phyloP scores from a whole-genome alignment of 495 filamentous ascomycete species.

The Daldinia vernicosa region DNA sequence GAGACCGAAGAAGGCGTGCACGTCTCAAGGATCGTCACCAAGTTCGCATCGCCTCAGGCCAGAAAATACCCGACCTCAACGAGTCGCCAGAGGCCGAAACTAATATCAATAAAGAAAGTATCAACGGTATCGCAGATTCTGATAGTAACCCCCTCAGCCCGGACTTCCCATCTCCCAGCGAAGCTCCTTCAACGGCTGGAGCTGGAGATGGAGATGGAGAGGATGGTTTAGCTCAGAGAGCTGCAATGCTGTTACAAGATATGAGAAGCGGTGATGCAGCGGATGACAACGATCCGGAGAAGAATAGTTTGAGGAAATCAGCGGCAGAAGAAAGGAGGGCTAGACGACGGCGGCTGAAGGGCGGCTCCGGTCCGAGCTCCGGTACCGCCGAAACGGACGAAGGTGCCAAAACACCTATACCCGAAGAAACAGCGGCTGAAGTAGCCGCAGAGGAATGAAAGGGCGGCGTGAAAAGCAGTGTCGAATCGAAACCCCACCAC shows the following conservation, averaged over 20 bases:
- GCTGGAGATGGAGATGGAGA: slow-evolving; percentile 70
- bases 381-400: slow-evolving; percentile 34
- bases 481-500: not conserved
- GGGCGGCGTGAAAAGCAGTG: not conserved
- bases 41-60: slow-evolving; percentile 87
- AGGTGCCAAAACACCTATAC: slow-evolving; percentile 27
- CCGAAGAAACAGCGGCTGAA: slow-evolving; percentile 28
- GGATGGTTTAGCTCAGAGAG: slow-evolving; percentile 81
- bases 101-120: slow-evolving; percentile 35
- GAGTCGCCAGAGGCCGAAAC: slow-evolving; percentile 61
- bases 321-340: slow-evolving; percentile 47
- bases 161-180: slow-evolving; percentile 49
- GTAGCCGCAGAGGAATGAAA: slow-evolving; percentile 30
- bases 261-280: slow-evolving; percentile 70
- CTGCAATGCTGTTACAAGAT: slow-evolving; percentile 82
- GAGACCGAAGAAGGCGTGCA: slow-evolving; percentile 86
- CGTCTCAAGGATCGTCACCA: slow-evolving; percentile 90
- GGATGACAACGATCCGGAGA: slow-evolving; percentile 67
- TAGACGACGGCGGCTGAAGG: slow-evolving; percentile 46
- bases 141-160: slow-evolving; percentile 51
- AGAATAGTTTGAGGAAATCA: slow-evolving; percentile 64
- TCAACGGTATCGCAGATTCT: slow-evolving; percentile 42
- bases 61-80: slow-evolving; percentile 76
- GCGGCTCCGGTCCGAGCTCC: slow-evolving; percentile 29
- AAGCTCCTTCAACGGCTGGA: slow-evolving; percentile 48